Base-by-base conservation (phyloP, 2,329 filamentous ascomycete genomes). In the Colletotrichum sp. region DNA sequence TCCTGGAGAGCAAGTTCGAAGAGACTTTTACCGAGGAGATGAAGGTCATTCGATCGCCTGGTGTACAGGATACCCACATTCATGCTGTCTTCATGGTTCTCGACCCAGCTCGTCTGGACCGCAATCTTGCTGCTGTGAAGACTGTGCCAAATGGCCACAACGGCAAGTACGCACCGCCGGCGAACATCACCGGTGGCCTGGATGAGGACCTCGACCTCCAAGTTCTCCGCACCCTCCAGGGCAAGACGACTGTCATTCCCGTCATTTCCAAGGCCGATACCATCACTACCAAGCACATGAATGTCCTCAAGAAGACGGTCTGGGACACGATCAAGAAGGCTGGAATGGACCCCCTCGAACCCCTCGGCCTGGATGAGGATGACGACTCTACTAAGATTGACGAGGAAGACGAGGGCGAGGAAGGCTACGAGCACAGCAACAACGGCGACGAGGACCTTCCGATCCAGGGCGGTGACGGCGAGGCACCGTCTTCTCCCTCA, bases 11-110 rank as follows among this genome's bases (percentile, higher is more conserved):
- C 88, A 99, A 99, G 85, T 99, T 99, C 80, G 96, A 99, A 84
- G 97, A 99, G 82, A 99, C 97, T 0, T 98, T 99, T 83, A 92
- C 92, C 65, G 97, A 99, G 86, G 97, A 99, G 88, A 98, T 98
- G 91, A 99, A 98, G 88, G 96, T 99, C 63, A 90, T 98, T 77
- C 94, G 97, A 81, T 96, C 96, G 69, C 96, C 97, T 30, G 96
- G 96, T 72, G 94, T 95, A 78, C 95, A 96, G 83, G 97, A 99
- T 87, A 98, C 96, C 67, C 97, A 99, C 84, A 98, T 99, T 79
- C 97, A 99, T 83, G 98, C 95, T 79, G 96, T 96, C 71, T 98
- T 99, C 86, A 90, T 99, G 72, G 88, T 99, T 71, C 92, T 99
- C 71, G 97, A 99, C 83, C 97, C 97, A 2, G 89, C 92, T 68